Base-by-base conservation (phyloP, 208 protist species). In the Trypanosoma melophagium region DNA sequence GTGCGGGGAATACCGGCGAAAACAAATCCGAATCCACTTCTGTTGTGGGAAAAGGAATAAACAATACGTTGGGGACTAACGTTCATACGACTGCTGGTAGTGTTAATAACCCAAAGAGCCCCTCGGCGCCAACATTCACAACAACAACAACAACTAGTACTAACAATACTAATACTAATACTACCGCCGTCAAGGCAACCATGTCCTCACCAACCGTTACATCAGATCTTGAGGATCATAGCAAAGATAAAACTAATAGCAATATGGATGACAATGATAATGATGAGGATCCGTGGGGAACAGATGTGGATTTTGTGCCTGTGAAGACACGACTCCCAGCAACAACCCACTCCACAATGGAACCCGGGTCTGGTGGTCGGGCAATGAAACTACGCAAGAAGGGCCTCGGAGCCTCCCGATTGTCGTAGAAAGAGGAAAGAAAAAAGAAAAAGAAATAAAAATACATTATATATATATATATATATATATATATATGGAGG, bases 301-400 rank as follows among this genome's bases (percentile, higher is more conserved):
- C 14, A 0, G 69, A 60, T 31, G 28, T 45, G 10, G 51, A 53
- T 50, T 69, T 41, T 53, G 59, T 38, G 47, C 68, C 14, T 41
- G 66, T 40, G 17, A 58, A 10, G 49, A 13, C 19, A 28, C 53
- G 13, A 14, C 0, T 25, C 0, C 19, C 38, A 25, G 56, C 16
- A 40, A 25, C 10, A 21, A 13, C 25, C n/a, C 47, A 13, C 5
- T 47, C 40, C n/a, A 8, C 25, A 4, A 55, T 9, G 3, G 59
- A 57, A 16, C 16, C 54, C 28, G 16, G 60, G 22, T 13, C 51
- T 28, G 38, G 69, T 19, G 38, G 53, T 42, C 68, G 74, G 0
- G 59, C 77, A 22, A 84, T 86, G 82, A 88, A 88, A 71, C 66
- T 87, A 31, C 69, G 74, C 60, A 87, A 86, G 65, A 77, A 74